phyloP scores from a whole-genome alignment of 2,329 filamentous ascomycete genomes.

The Colletotrichum sp. region DNA sequence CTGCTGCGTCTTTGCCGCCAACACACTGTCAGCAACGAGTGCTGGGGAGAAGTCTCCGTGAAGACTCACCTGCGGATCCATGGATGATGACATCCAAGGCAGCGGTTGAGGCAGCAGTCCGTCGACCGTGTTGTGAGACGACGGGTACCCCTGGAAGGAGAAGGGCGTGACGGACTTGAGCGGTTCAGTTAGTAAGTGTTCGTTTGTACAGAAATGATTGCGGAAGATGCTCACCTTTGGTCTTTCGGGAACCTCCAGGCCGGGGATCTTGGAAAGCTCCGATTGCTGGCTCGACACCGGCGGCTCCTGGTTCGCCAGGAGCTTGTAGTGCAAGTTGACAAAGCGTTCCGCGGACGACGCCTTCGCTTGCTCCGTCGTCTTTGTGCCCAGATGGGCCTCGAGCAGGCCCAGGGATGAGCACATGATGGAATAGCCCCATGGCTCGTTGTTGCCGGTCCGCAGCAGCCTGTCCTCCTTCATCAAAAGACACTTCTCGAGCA shows the following conservation, averaged over 20 bases:
- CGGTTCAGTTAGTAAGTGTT: not conserved
- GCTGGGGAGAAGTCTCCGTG: conserved; percentile 19
- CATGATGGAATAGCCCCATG: conserved; percentile 69
- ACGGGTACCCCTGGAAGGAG: conserved; percentile 29
- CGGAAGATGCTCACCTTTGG: conserved; percentile 37
- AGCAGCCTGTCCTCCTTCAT: conserved; percentile 67
- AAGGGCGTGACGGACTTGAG: conserved; percentile 47
- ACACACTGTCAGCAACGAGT: conserved; percentile 19
- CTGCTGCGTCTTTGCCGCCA: conserved; percentile 30
- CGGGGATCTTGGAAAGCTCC: conserved; percentile 27
- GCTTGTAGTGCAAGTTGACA: conserved; percentile 61
- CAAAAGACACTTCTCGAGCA: conserved; percentile 64
- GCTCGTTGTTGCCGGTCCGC: conserved; percentile 67
- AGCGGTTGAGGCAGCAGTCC: conserved; percentile 29
- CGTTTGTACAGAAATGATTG: not conserved
- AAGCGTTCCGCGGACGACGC: conserved; percentile 64
- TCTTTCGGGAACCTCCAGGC: conserved; percentile 38
- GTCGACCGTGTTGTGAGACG: conserved; percentile 17
- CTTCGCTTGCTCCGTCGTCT: conserved; percentile 61
- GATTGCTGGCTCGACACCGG: conserved; percentile 36
- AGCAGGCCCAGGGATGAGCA: conserved; percentile 63
- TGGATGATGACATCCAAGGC: conserved; percentile 34
- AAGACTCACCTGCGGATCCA: conserved; percentile 27
- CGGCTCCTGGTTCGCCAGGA: conserved; percentile 58
- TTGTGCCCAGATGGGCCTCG: conserved; percentile 62